Base-by-base conservation (phyloP, 129 eudicot species). In the Heracleum sosnowskyi region DNA sequence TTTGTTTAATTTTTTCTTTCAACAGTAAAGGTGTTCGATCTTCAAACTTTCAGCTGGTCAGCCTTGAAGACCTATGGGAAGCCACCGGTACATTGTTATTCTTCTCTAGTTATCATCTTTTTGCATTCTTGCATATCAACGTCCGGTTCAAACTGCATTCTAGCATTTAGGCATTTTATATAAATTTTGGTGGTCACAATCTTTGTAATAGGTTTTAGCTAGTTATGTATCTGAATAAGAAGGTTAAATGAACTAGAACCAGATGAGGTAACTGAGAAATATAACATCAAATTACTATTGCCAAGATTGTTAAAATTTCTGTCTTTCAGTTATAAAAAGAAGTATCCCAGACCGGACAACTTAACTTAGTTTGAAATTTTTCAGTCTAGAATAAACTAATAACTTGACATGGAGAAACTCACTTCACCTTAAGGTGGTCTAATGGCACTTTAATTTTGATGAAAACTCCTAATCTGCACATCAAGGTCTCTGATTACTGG, bases 41-140 rank as follows among this genome's bases (percentile, higher is more conserved):
- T 89, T 78, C 93, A 96, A 85, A 88, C 95, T 7, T 62, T 79
- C 82, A 85, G 91, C 60, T 96, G 97, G 99, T 89, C 97, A 70
- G 80, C 86, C 84, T 84, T 92, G 91, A 92, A 90, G 96, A 92
- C 99, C 80, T 96, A 96, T 47, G 99, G 97, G 81, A 96, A 92
- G 87, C 89, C 99, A n/a, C 99, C 97, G 90, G 99, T 96, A 96
- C 76, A 60, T 66, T 33, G 73, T 11, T 47, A 8, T 73, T 78
- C 53, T 66, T 75, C 70, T 74, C 73, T 62, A 78, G 40, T 62
- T 76, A 46, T 46, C 37, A 6, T 62, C 76, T 68, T 37, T 75
- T 77, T 55, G 28, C 44, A 60, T 60, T 28, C 49, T 55, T 26
- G 34, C 39, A 62, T 13, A n/a, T 39, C 22, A 77, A 11, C 51